These are phyloP conservation scores for Juncus effusus DNA, from an alignment of 176 grass and related monocot species.

Conservation along the genomic window DNA sequence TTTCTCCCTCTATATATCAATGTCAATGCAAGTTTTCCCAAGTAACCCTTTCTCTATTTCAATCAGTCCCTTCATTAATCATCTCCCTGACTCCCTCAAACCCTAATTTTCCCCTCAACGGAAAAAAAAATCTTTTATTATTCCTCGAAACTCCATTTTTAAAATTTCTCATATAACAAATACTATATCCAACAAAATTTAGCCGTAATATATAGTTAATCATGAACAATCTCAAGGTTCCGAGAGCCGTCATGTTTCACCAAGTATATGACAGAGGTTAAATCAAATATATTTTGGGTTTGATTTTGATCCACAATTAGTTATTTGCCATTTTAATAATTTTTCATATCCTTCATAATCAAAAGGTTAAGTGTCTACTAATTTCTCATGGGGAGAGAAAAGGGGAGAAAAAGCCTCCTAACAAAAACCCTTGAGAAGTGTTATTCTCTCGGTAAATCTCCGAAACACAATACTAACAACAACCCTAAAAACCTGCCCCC, in stretches of 20 bases:
- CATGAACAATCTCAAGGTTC: conserved; percentile 34
- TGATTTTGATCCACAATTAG: background rate
- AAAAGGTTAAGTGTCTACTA: background rate
- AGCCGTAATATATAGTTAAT: background rate
- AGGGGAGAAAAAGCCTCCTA: conserved; percentile 38
- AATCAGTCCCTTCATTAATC: no score
- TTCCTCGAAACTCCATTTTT: no score
- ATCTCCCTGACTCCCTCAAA: no score
- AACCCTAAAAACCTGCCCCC: conserved; percentile 9
- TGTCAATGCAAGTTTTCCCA: no score
- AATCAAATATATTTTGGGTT: background rate
- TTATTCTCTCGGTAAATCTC: conserved; percentile 26
- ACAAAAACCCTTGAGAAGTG: conserved; percentile 49
- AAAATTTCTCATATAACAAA: no score
- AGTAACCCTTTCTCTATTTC: no score
- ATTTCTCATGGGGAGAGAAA: conserved; percentile 20
- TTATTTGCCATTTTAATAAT: background rate
- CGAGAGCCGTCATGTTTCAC: conserved; percentile 27
- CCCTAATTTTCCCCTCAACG: no score
- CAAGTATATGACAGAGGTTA: conserved; percentile 48
- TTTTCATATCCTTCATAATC: no score
- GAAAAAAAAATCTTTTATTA: no score
- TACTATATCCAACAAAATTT: background rate
- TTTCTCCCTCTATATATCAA: no score
- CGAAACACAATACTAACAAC: background rate